Percentiles rank a stretch among this genome's conserved stretches.
Evolutionary conservation across 2,329 filamentous ascomycete species (phyloP).

Genomic region (Sporothrix phasma): DNA sequence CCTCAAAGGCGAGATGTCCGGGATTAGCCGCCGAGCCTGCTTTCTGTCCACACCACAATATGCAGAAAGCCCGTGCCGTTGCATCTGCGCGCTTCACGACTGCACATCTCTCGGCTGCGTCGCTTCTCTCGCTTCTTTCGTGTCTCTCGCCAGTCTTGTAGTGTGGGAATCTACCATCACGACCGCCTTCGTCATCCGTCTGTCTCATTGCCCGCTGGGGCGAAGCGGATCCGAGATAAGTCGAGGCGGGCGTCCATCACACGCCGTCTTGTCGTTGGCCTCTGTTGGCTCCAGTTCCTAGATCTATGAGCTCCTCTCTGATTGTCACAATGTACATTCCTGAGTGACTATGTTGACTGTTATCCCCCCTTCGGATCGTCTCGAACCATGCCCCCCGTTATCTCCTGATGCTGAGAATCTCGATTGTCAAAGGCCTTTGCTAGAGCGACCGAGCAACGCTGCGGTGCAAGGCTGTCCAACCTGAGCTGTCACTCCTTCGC

Average conservation of each 20-base stretch:
- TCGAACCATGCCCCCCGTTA: too few species aligned
- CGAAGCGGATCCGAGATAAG: slow-evolving; percentile 4
- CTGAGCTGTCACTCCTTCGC: neutral
- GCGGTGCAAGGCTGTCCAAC: neutral
- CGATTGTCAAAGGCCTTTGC: too few species aligned
- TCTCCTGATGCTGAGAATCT: too few species aligned
- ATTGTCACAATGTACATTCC: neutral
- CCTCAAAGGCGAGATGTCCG: neutral
- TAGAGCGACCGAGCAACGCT: neutral
- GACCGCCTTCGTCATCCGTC: neutral
- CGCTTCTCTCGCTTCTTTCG: neutral
- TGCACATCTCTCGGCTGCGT: neutral
- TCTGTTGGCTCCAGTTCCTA: neutral
- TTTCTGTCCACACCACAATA: neutral
- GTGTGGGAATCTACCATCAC: neutral
- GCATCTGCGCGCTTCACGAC: neutral
- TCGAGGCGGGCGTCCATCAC: neutral
- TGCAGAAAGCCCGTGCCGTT: neutral
- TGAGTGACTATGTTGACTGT: neutral
- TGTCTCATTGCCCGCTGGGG: neutral
- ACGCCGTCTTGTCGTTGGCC: neutral
- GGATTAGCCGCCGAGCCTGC: neutral
- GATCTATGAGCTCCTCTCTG: neutral
- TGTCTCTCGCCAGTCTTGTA: neutral
- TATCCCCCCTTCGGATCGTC: neutral